phyloP scores from a whole-genome alignment of 2,329 filamentous ascomycete genomes.

The Botrytis elliptica region DNA sequence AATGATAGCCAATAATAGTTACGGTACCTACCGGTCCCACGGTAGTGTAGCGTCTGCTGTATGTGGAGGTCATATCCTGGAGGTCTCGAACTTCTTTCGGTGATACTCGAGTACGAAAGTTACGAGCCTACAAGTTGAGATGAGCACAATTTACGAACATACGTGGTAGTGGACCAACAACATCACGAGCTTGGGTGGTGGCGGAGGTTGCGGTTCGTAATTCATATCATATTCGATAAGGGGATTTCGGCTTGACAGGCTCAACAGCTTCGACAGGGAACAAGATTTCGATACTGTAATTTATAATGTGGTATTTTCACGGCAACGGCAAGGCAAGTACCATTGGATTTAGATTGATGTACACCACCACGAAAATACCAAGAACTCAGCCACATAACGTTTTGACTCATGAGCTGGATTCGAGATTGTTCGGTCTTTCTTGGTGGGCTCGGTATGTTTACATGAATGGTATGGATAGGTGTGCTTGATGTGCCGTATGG shows the following conservation, averaged over 20 bases:
- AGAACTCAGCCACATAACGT: constrained; percentile 15
- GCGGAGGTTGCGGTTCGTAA: constrained; percentile 4
- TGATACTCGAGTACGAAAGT: constrained; percentile 8
- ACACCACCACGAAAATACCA: background rate
- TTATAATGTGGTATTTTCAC: background rate
- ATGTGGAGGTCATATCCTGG: background rate
- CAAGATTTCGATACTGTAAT: background rate
- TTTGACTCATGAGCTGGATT: background rate
- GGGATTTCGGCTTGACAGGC: background rate
- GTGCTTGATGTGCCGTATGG: background rate
- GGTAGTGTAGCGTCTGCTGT: background rate
- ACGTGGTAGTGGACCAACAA: constrained; percentile 3
- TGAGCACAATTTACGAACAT: constrained; percentile 4
- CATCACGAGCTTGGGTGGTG: background rate
- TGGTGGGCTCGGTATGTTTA: background rate
- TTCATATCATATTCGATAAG: background rate
- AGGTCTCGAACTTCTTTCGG: constrained; percentile 1
- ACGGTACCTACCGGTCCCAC: background rate
- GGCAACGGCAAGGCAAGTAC: constrained; percentile 2
- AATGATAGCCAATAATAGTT: background rate
- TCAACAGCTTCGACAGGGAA: background rate
- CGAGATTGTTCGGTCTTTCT: background rate
- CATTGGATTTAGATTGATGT: background rate
- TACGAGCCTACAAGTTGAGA: background rate
- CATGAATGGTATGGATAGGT: background rate